Base-by-base conservation (phyloP, 2,329 filamentous ascomycete genomes). In the Aspergillus pseudoterreus region DNA sequence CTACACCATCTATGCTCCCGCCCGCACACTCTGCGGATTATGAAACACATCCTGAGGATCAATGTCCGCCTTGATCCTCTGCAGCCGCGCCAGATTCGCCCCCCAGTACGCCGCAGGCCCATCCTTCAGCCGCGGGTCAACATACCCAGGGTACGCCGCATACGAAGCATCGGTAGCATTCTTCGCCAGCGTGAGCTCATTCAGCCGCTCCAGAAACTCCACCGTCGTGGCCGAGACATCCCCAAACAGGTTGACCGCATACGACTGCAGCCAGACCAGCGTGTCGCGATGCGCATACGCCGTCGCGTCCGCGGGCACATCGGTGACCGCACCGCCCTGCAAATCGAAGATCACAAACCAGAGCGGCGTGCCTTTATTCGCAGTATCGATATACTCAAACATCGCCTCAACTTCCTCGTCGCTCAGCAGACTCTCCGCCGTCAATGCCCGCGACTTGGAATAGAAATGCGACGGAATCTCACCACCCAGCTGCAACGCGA, bases 101-200 rank as follows among this genome's bases (percentile, higher is more conserved):
- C 78, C 77, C 81, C 81, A 85, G 61, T 85, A 85, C 8, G 75
- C 71, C 48, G 69, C 57, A 58, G 82, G 79, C 8, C 75, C 73
- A 49, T 71, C 56, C 2, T 57, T 57, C 32, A 85, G 61, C 4
- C 65, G 65, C 1, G 76, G 76, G 60, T 86, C 83, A 2, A 87
- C 78, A 56, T 86, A 87, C 2, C 83, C 84, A 0, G 83, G 78
- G 64, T 87, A 87, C 1, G 81, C 79, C 77, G 63, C 86, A 86
- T 73, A 68, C 0, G 50, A 33, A 19, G 30, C 19, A 9, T 39
- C 19, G 11, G 44, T 35, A 9, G 45, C 52, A 0, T 70, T 70
- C 9, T 68, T 63, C 2, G 68, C 61, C 11, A 38, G 72, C 1
- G 71, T 39, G 6, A 63, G 9, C 11, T 69, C 54, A 59, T 83